phyloP scores from a whole-genome alignment of 805 yeast genomes.

The Lipomyces mesembrius region DNA sequence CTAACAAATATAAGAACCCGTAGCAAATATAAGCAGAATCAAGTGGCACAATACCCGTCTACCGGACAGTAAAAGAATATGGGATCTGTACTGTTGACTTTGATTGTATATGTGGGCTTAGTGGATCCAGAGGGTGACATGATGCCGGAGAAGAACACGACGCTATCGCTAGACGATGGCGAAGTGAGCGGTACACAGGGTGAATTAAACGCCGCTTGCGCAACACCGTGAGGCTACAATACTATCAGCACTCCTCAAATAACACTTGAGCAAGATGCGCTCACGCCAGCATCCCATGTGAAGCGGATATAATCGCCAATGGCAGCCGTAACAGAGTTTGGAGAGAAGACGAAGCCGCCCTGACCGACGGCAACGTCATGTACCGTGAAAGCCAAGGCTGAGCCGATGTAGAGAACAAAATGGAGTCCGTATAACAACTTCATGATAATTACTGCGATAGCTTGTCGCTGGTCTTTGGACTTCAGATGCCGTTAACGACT shows the following conservation, averaged over 20 bases:
- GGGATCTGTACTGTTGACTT: constrained; percentile 32
- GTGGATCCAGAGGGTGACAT: constrained; percentile 9
- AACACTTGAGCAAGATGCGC: not conserved
- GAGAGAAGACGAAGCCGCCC: constrained; percentile 22
- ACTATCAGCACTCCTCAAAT: not conserved
- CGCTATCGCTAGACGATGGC: constrained; percentile 10
- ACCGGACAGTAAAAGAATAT: constrained; percentile 38
- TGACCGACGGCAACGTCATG: constrained; percentile 18
- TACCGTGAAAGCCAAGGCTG: constrained; percentile 16
- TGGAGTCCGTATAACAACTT: not conserved
- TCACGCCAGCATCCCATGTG: constrained; percentile 5
- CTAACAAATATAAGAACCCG: constrained; percentile 4
- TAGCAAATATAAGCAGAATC: not conserved
- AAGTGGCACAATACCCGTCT: constrained; percentile 11
- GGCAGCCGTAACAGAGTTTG: constrained; percentile 28
- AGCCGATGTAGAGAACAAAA: not conserved
- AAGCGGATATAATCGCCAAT: constrained; percentile 33
- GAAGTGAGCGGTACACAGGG: constrained; percentile 29
- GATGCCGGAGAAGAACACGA: constrained; percentile 37
- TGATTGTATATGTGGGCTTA: constrained; percentile 25
- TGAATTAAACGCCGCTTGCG: constrained; percentile 28
- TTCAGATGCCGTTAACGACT: not conserved
- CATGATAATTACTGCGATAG: not conserved
- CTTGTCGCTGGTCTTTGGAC: not conserved
- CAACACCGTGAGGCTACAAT: constrained; percentile 33